Percentiles rank a stretch among this genome's conserved stretches.
These are phyloP conservation scores for Mucor ambiguus DNA, from an alignment of 371 early-diverging fungal genomes.

Conservation along the genomic window DNA sequence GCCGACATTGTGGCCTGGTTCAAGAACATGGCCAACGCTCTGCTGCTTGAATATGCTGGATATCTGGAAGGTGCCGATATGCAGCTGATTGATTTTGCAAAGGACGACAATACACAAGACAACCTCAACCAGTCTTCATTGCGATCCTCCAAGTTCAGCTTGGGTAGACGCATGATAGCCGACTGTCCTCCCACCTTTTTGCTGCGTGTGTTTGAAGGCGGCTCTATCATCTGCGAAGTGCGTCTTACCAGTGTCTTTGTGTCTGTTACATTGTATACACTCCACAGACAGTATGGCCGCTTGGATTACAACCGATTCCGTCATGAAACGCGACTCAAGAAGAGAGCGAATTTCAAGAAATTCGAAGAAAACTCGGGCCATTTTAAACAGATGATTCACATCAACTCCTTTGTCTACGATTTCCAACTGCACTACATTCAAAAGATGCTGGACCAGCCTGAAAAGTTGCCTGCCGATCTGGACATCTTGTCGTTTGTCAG, in stretches of 20 bases:
- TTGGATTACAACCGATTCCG: constrained; percentile 37
- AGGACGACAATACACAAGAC: constrained; percentile 7
- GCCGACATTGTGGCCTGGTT: constrained; percentile 53
- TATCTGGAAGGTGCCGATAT: constrained; percentile 71
- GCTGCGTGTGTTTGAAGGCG: constrained; percentile 63
- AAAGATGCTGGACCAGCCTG: constrained; percentile 47
- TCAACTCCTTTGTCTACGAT: constrained; percentile 85
- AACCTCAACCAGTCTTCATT: constrained; percentile 12
- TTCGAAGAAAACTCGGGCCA: constrained; percentile 67
- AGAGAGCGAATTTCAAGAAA: constrained; percentile 45
- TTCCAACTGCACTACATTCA: constrained; percentile 76
- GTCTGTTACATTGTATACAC: constrained; percentile 73
- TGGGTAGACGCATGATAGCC: constrained; percentile 29
- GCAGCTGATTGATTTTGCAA: constrained; percentile 60
- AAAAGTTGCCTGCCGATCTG: constrained; percentile 30
- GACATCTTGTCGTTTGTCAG: constrained; percentile 63
- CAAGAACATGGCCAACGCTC: constrained; percentile 52
- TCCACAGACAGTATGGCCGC: constrained; percentile 64
- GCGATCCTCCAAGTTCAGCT: constrained; percentile 27
- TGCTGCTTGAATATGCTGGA: constrained; percentile 62
- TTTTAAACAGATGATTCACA: constrained; percentile 72
- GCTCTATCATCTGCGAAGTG: constrained; percentile 76
- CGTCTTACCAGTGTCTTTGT: constrained; percentile 70
- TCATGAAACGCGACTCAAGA: constrained; percentile 28
- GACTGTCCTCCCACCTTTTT: constrained; percentile 65